Percentiles rank a stretch among this genome's conserved stretches.
Evolutionary conservation across 805 yeast genomes (phyloP).

Genomic region (Yamadazyma paraphyllophila): DNA sequence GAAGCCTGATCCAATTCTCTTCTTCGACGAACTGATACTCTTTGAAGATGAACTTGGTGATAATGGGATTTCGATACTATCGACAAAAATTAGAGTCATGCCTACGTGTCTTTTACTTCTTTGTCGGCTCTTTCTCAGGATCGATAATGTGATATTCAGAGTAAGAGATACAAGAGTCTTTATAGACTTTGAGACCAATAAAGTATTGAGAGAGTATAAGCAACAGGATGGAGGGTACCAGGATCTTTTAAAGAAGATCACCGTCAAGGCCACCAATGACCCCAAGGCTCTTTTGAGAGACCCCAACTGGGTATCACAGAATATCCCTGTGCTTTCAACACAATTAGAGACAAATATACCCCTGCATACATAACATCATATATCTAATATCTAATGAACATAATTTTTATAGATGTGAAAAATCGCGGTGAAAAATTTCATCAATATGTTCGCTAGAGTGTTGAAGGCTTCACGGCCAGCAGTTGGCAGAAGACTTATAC

Average conservation of each 20-base stretch:
- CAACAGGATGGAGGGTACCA: constrained; percentile 46
- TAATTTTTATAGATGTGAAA: neutral
- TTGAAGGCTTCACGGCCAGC: neutral
- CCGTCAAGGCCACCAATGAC: constrained; percentile 24
- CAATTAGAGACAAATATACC: constrained; percentile 9
- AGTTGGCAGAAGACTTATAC: constrained; percentile 40
- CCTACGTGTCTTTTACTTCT: constrained; percentile 69
- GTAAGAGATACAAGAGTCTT: constrained; percentile 82
- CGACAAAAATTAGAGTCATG: constrained; percentile 87
- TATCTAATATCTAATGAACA: neutral
- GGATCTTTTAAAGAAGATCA: constrained; percentile 25
- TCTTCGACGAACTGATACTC: constrained; percentile 83
- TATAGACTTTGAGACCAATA: constrained; percentile 66
- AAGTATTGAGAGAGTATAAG: constrained; percentile 74
- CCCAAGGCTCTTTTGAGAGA: constrained; percentile 63
- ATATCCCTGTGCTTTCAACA: constrained; percentile 42
- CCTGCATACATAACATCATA: neutral
- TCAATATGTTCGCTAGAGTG: constrained; percentile 7
- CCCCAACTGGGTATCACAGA: constrained; percentile 65
- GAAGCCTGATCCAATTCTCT: constrained; percentile 79
- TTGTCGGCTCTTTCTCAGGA: constrained; percentile 77
- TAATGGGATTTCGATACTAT: constrained; percentile 81
- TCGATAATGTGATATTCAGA: constrained; percentile 84
- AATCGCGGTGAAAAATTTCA: constrained; percentile 5
- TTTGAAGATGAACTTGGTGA: constrained; percentile 97